Conservation (phyloP, 73 alveolate species). For the Paramecium biaurelia region DNA sequence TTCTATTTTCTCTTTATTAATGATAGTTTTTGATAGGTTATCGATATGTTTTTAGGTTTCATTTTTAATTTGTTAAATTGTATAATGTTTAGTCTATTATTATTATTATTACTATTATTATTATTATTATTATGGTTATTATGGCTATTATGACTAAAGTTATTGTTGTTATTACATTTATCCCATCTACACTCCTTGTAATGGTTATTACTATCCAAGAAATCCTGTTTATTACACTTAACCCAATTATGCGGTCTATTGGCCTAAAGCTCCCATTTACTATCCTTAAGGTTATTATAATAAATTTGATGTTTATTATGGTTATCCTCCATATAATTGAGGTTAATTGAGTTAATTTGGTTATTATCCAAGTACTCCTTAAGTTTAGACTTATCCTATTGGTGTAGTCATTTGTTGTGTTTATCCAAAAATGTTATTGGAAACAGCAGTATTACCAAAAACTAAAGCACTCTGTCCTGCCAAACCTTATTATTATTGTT, state of each 20-base stretch:
- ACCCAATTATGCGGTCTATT: neutral
- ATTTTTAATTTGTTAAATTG: neutral
- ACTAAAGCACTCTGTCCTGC: neutral
- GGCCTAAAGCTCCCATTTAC: neutral
- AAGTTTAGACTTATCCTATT: neutral
- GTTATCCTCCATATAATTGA: neutral
- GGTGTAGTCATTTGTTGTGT: neutral
- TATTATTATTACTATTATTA: neutral
- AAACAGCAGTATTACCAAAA: neutral
- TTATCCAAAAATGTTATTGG: neutral
- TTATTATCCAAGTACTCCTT: neutral
- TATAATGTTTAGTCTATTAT: neutral
- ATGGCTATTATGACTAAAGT: too few species aligned
- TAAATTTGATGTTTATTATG: neutral
- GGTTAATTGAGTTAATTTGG: neutral
- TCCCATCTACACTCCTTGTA: neutral
- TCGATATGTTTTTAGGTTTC: neutral
- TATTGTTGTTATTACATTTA: neutral
- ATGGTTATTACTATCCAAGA: neutral
- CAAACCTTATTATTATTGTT: neutral
- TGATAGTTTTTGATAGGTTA: neutral
- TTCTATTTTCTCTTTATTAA: neutral
- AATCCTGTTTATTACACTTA: neutral
- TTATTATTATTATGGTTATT: neutral
- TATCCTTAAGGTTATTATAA: neutral